Evolutionary conservation across 345 rosid genomes (phyloP).

Genomic region (Euphorbia tirucalli): DNA sequence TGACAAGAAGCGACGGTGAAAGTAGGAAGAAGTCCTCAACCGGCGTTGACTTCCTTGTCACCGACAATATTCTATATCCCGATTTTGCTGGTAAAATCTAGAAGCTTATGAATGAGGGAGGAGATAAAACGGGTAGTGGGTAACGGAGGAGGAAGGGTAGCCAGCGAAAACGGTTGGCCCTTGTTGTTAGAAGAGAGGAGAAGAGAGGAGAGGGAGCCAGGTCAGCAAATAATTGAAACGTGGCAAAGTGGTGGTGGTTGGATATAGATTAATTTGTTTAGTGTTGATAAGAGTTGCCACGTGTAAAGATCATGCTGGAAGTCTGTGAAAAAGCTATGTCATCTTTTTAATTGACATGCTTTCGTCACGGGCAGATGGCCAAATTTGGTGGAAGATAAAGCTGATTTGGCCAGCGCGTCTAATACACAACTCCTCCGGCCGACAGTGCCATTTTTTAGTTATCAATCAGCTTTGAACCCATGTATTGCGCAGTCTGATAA

Average conservation of each 20-base stretch:
- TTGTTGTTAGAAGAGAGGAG: too few relatives aligned
- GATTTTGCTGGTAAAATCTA: background rate
- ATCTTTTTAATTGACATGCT: background rate
- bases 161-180: background rate
- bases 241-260: background rate
- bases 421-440: too few relatives aligned
- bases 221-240: conserved; percentile 19
- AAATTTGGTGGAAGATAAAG: background rate
- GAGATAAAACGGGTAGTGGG: background rate
- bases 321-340: background rate
- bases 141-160: background rate
- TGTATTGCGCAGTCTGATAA: too few relatives aligned
- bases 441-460: too few relatives aligned
- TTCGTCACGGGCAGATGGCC: background rate
- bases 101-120: background rate
- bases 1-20: conserved; percentile 15
- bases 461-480: too few relatives aligned
- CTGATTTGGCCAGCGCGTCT: too few relatives aligned
- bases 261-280: background rate
- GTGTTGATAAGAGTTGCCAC: background rate
- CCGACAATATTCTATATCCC: background rate
- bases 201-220: conserved; percentile 4
- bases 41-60: background rate
- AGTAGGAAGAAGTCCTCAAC: background rate
- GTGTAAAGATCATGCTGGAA: background rate